A percentile compares a stretch with the other conserved stretches of the same genome.
Conservation (phyloP, 805 yeast species). For the Schizosaccharomyces cryophilus region DNA sequence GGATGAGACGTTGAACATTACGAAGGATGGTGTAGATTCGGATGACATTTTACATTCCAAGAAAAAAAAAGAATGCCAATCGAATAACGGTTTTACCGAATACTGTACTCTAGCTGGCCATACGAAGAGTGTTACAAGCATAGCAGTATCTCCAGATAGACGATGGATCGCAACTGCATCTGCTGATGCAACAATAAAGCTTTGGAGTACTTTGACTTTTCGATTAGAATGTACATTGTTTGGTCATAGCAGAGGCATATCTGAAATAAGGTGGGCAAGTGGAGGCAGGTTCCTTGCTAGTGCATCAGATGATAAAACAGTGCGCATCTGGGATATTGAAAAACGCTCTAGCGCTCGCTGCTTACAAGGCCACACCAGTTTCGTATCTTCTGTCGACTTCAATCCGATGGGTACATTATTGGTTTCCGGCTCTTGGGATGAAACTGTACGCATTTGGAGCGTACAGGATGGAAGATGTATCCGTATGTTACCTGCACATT, state of each 20-base stretch:
- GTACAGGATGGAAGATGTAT: constrained; percentile 40
- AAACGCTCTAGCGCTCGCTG: constrained; percentile 14
- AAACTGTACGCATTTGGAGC: constrained; percentile 81
- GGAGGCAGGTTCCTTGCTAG: not conserved
- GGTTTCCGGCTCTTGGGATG: constrained; percentile 70
- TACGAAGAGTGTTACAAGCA: not conserved
- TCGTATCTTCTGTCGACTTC: constrained; percentile 48
- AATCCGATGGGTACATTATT: constrained; percentile 53
- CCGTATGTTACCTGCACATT: constrained; percentile 71
- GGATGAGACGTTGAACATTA: too few species aligned
- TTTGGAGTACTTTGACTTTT: not conserved
- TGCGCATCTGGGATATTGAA: constrained; percentile 32
- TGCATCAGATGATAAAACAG: not conserved
- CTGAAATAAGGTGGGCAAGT: not conserved
- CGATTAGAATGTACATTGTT: not conserved
- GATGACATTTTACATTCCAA: too few species aligned
- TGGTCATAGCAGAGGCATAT: not conserved
- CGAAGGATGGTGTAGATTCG: too few species aligned
- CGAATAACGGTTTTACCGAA: not conserved
- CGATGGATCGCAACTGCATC: not conserved
- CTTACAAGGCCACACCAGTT: constrained; percentile 62
- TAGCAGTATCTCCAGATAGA: not conserved
- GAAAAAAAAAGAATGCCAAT: not conserved
- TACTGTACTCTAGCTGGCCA: not conserved
- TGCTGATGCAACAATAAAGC: not conserved